A percentile compares a stretch with the other conserved stretches of the same genome.
Evolutionary conservation across 108 stramenopile genomes (phyloP).

Genomic region (Tribonema minus): DNA sequence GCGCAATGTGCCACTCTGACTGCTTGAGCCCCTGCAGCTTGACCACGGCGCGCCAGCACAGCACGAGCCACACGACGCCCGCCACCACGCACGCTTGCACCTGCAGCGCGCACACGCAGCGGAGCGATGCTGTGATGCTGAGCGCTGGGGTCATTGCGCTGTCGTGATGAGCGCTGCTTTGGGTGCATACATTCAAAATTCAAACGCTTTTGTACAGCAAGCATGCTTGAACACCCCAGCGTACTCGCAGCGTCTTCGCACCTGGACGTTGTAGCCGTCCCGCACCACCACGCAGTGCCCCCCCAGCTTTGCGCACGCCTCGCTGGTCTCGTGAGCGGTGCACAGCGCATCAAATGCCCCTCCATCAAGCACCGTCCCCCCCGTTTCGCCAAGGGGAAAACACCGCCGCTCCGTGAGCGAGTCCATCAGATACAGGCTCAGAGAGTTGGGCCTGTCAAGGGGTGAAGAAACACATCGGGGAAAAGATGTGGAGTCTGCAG

Average conservation of each 20-base stretch:
- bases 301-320: background rate
- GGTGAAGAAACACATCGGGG: background rate
- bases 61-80: background rate
- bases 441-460: background rate
- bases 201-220: too few species aligned
- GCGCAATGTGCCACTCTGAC: background rate
- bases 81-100: background rate
- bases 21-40: background rate
- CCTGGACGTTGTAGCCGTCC: background rate
- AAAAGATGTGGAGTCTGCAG: too few species aligned
- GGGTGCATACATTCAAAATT: too few species aligned
- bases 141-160: too few species aligned
- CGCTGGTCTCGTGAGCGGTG: background rate
- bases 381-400: background rate
- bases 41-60: background rate
- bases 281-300: background rate
- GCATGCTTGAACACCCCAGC: too few species aligned
- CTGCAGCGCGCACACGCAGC: too few species aligned
- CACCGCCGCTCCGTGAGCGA: conserved; percentile 10
- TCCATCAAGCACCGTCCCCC: background rate
- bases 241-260: background rate
- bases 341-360: background rate
- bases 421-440: conserved; percentile 7
- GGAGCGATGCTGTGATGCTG: too few species aligned
- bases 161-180: too few species aligned